Evolutionary conservation across 2,329 filamentous ascomycete species (phyloP).

Genomic region (Ceratocystis harringtonii): DNA sequence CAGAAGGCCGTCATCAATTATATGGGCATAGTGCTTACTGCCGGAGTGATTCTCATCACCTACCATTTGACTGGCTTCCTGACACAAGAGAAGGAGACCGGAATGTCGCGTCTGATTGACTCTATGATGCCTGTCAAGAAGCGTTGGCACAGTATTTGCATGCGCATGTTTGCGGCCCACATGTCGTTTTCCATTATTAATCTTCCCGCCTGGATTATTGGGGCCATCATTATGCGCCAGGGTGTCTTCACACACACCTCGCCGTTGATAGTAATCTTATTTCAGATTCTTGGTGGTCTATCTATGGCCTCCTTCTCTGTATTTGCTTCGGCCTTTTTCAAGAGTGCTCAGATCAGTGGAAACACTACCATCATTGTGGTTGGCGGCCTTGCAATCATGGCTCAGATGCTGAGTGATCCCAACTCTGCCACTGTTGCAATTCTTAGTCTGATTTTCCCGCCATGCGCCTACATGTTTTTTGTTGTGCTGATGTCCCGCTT

Average conservation of each 20-base stretch:
- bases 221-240: slow-evolving; percentile 46
- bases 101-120: slow-evolving; percentile 78
- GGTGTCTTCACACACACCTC: slow-evolving; percentile 53
- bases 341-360: slow-evolving; percentile 73
- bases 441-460: slow-evolving; percentile 64
- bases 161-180: slow-evolving; percentile 65
- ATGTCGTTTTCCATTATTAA: slow-evolving; percentile 69
- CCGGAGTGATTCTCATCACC: slow-evolving; percentile 63
- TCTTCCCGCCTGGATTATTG: slow-evolving; percentile 67
- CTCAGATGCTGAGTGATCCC: slow-evolving; percentile 55
- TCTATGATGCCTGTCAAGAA: slow-evolving; percentile 72
- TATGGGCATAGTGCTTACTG: slow-evolving; percentile 63
- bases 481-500: slow-evolving; percentile 61
- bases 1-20: slow-evolving; percentile 56
- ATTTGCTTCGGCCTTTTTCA: slow-evolving; percentile 70
- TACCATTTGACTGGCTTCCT: slow-evolving; percentile 81
- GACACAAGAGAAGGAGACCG: slow-evolving; percentile 69
- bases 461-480: slow-evolving; percentile 79
- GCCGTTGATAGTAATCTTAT: slow-evolving; percentile 51
- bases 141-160: slow-evolving; percentile 62
- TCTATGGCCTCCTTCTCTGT: slow-evolving; percentile 68
- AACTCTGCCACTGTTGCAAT: slow-evolving; percentile 49
- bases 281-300: slow-evolving; percentile 61
- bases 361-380: slow-evolving; percentile 60
- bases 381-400: slow-evolving; percentile 64